A percentile compares a stretch with the other conserved stretches of the same genome.
Conservation (phyloP, 495 filamentous ascomycete genomes). For the Barbatosphaeria neglecta region DNA sequence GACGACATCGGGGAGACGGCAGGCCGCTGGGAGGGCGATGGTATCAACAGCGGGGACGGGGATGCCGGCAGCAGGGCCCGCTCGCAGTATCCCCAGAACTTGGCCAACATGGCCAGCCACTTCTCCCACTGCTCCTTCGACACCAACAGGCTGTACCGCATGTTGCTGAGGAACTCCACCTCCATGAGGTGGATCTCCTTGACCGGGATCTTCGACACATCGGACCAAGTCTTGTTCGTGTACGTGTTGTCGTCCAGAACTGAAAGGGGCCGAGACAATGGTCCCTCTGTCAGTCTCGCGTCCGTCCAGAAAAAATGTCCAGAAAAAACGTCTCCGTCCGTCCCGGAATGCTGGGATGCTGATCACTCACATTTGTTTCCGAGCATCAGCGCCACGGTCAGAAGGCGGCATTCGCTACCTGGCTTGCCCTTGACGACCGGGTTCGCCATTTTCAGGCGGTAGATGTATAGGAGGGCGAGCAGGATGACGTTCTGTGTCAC, state of each 20-base stretch:
- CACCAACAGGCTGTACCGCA: slow-evolving; percentile 84
- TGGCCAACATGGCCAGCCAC: slow-evolving; percentile 72
- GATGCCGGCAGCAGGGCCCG: slow-evolving; percentile 21
- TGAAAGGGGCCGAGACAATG: slow-evolving; percentile 15
- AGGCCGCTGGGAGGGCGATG: slow-evolving; percentile 16
- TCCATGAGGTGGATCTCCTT: slow-evolving; percentile 98
- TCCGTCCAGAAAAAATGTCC: too few species aligned
- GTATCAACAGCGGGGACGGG: slow-evolving; percentile 14
- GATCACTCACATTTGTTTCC: slow-evolving; percentile 88
- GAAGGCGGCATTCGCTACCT: slow-evolving; percentile 88
- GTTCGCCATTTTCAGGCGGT: slow-evolving; percentile 83
- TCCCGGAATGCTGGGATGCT: not conserved
- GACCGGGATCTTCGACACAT: slow-evolving; percentile 90
- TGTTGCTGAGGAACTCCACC: slow-evolving; percentile 97
- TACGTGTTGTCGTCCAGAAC: slow-evolving; percentile 98
- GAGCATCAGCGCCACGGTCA: slow-evolving; percentile 95
- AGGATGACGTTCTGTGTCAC: slow-evolving; percentile 94
- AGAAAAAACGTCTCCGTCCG: too few species aligned
- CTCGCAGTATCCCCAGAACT: slow-evolving; percentile 73
- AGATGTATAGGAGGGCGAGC: slow-evolving; percentile 83
- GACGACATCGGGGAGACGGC: slow-evolving; percentile 34
- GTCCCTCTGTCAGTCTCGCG: not conserved
- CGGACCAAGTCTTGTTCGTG: slow-evolving; percentile 99
- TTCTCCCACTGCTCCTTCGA: slow-evolving; percentile 73
- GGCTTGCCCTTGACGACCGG: slow-evolving; percentile 76